Evolutionary conservation across 2,329 filamentous ascomycete species (phyloP).

Genomic region (Zasmidium cellare): DNA sequence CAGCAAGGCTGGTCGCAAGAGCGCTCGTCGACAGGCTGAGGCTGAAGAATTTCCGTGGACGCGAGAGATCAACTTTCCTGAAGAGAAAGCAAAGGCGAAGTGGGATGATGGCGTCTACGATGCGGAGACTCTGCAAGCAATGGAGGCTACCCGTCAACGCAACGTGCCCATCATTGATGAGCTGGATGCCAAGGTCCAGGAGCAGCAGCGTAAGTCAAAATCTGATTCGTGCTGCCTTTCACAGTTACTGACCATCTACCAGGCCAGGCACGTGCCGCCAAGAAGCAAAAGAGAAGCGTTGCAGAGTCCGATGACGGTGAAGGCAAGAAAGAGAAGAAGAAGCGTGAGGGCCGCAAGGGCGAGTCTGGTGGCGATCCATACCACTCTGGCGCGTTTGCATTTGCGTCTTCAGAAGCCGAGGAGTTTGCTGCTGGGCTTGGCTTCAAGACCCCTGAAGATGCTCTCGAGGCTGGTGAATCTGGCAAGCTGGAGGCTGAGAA

Average conservation of each 20-base stretch:
- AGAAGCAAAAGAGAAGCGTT: slow-evolving; percentile 11
- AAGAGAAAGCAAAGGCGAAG: slow-evolving; percentile 22
- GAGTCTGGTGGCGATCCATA: slow-evolving; percentile 30
- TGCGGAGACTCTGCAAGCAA: slow-evolving; percentile 22
- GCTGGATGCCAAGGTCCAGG: slow-evolving; percentile 28
- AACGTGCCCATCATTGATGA: slow-evolving; percentile 28
- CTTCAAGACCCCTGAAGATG: slow-evolving; percentile 25
- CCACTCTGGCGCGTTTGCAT: slow-evolving; percentile 32
- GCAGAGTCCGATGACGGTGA: slow-evolving; percentile 8
- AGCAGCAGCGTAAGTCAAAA: slow-evolving; percentile 30
- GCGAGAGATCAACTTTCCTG: slow-evolving; percentile 28
- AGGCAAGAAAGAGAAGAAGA: slow-evolving; percentile 23
- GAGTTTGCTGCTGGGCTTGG: slow-evolving; percentile 15
- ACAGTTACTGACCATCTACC: slow-evolving; percentile 7
- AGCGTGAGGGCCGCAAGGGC: slow-evolving; percentile 15
- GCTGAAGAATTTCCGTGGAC: slow-evolving; percentile 35
- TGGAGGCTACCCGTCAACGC: slow-evolving; percentile 25
- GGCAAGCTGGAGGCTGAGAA: slow-evolving; percentile 25
- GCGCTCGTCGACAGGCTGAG: slow-evolving; percentile 26
- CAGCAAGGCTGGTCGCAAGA: slow-evolving; percentile 19
- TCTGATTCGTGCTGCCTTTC: not conserved
- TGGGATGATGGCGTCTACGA: slow-evolving; percentile 36
- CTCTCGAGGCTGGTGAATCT: slow-evolving; percentile 30
- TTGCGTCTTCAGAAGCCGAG: slow-evolving; percentile 22
- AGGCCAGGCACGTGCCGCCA: slow-evolving; percentile 24